These are phyloP conservation scores for Isabelozyma pseudorhagii DNA, from an alignment of 805 yeast species.

Conservation along the genomic window DNA sequence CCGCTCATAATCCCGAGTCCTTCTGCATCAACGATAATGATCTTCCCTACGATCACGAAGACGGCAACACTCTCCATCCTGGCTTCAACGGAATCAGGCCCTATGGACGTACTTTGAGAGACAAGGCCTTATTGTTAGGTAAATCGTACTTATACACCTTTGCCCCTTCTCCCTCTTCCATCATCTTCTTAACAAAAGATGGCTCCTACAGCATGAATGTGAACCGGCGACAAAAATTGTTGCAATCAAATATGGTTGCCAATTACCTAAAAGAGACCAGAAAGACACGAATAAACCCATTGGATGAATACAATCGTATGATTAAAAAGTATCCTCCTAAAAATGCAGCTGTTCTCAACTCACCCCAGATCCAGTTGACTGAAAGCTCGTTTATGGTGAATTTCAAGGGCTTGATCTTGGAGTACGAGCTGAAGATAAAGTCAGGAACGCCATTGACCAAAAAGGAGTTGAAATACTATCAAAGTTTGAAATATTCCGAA, in stretches of 20 bases:
- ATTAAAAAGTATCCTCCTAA: slow-evolving; percentile 14
- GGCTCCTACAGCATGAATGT: slow-evolving; percentile 28
- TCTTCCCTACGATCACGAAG: slow-evolving; percentile 10
- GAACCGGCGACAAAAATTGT: slow-evolving; percentile 9
- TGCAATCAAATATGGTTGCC: slow-evolving; percentile 21
- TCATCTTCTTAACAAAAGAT: slow-evolving; percentile 36
- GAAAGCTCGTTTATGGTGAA: slow-evolving; percentile 25
- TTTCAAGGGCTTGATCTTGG: slow-evolving; percentile 13
- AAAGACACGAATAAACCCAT: slow-evolving; percentile 10
- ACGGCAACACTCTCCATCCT: slow-evolving; percentile 21
- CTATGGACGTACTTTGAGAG: slow-evolving; percentile 26
- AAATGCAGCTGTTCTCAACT: slow-evolving; percentile 19
- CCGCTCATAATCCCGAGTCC: slow-evolving; percentile 6
- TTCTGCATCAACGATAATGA: slow-evolving; percentile 18
- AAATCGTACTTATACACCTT: slow-evolving; percentile 41
- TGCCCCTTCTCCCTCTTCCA: slow-evolving; percentile 34
- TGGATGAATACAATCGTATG: slow-evolving; percentile 18
- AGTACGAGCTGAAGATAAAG: slow-evolving; percentile 10
- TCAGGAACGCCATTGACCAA: slow-evolving; percentile 13
- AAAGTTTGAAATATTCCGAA: slow-evolving; percentile 30
- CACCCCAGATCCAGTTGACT: slow-evolving; percentile 23
- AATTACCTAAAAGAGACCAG: slow-evolving; percentile 9
- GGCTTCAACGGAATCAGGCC: slow-evolving; percentile 39
- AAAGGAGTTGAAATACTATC: slow-evolving; percentile 24
- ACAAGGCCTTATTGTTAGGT: slow-evolving; percentile 23